These are phyloP conservation scores for Torulaspora franciscae DNA, from an alignment of 805 yeast genomes.

Conservation along the genomic window DNA sequence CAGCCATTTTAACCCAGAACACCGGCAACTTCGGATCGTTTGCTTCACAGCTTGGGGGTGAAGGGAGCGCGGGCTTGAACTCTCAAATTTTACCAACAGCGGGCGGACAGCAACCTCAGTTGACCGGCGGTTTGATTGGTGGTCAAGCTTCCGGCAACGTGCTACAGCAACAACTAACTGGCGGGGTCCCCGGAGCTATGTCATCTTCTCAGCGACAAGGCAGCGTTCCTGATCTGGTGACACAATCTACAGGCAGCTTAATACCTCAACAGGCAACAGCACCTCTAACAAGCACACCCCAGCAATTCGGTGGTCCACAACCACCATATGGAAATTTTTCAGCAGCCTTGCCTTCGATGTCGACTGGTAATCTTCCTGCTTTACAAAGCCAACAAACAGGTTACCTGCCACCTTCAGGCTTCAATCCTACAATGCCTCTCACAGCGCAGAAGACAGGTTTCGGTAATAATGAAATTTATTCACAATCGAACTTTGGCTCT, in stretches of 20 bases:
- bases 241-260: conserved; percentile 27
- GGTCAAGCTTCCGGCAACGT: conserved; percentile 40
- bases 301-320: conserved; percentile 26
- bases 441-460: conserved; percentile 44
- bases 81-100: conserved; percentile 5
- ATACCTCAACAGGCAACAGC: conserved; percentile 23
- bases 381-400: conserved; percentile 55
- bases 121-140: conserved; percentile 35
- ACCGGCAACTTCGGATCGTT: conserved; percentile 26
- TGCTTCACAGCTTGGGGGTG: conserved; percentile 52
- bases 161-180: conserved; percentile 44
- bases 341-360: conserved; percentile 31
- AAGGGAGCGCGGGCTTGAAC: conserved; percentile 3
- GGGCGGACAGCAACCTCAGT: conserved; percentile 22
- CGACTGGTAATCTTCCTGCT: conserved; percentile 40
- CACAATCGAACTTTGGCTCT: conserved; percentile 35
- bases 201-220: conserved; percentile 38
- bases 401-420: conserved; percentile 45
- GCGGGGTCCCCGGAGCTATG: conserved; percentile 28
- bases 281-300: conserved; percentile 31
- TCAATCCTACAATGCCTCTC: conserved; percentile 35
- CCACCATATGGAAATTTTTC: conserved; percentile 38
- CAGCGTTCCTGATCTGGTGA: conserved; percentile 36
- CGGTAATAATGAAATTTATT: conserved; percentile 40
- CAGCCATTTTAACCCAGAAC: conserved; percentile 1